Evolutionary conservation across 805 yeast species (phyloP).

Genomic region (Hanseniaspora nectarophila): DNA sequence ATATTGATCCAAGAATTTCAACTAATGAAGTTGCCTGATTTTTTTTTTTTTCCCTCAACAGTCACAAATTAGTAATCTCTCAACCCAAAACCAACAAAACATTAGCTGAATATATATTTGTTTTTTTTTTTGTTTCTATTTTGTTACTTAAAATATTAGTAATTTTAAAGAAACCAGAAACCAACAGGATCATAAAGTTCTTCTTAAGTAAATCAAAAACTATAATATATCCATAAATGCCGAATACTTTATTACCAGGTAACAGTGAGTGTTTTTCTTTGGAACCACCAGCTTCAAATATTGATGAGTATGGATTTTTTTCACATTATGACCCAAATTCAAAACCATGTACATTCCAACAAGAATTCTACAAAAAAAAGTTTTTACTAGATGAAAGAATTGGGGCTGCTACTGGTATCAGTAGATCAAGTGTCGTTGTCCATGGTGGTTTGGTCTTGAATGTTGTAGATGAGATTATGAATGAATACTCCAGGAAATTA

Average conservation of each 20-base stretch:
- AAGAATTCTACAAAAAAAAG: constrained; percentile 31
- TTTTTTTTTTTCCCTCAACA: too few species aligned
- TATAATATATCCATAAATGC: constrained; percentile 19
- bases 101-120: too few species aligned
- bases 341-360: constrained; percentile 11
- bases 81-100: too few species aligned
- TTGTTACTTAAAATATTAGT: too few species aligned
- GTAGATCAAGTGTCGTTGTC: constrained; percentile 49
- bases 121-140: too few species aligned
- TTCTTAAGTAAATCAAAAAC: background rate
- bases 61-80: too few species aligned
- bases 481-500: constrained; percentile 17
- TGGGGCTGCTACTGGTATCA: constrained; percentile 50
- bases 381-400: constrained; percentile 49
- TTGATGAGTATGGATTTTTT: constrained; percentile 16
- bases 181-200: too few species aligned
- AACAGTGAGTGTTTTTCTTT: constrained; percentile 49
- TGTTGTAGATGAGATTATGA: constrained; percentile 29
- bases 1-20: too few species aligned
- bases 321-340: constrained; percentile 11
- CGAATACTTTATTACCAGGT: constrained; percentile 57
- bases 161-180: too few species aligned
- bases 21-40: too few species aligned
- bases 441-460: constrained; percentile 53
- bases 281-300: constrained; percentile 38